A percentile compares a stretch with the other conserved stretches of the same genome.
These are phyloP conservation scores for Cryptococcus sp. DNA, from an alignment of 1,284 basidiomycete species.

Conservation along the genomic window DNA sequence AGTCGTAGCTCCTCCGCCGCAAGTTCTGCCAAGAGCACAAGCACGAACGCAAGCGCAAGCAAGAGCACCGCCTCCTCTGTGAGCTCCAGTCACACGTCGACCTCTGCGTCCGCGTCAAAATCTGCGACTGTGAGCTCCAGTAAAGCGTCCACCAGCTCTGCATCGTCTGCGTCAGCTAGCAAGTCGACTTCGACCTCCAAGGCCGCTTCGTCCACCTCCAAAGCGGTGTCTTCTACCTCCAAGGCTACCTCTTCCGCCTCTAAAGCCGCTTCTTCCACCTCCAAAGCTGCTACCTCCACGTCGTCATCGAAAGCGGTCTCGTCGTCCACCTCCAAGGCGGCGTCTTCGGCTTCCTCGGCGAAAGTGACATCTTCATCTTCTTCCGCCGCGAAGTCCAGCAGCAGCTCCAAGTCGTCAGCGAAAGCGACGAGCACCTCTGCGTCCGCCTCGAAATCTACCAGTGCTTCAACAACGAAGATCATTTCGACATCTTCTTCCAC, in stretches of 20 bases:
- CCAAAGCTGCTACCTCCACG: constrained; percentile 6
- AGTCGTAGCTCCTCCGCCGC: neutral
- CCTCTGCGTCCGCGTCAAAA: constrained; percentile 1
- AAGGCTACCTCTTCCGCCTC: constrained; percentile 6
- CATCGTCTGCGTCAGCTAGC: constrained; percentile 7
- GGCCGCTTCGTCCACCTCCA: neutral
- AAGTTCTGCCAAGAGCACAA: neutral
- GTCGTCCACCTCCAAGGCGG: constrained; percentile 3
- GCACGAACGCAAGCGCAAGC: neutral
- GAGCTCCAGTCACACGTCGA: constrained; percentile 1
- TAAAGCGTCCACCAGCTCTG: neutral
- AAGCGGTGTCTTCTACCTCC: neutral
- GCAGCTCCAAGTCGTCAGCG: neutral
- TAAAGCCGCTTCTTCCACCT: constrained; percentile 1
- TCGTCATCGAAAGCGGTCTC: neutral
- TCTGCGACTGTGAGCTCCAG: constrained; percentile 10
- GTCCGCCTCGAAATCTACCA: constrained; percentile 2
- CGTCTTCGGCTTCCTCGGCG: constrained; percentile 1
- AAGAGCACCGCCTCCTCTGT: neutral
- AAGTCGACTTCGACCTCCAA: constrained; percentile 7
- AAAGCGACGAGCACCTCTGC: constrained; percentile 3
- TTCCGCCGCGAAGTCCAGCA: constrained; percentile 1
- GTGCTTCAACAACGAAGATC: neutral
- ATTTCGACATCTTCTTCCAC: neutral
- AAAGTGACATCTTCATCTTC: constrained; percentile 6